These are phyloP conservation scores for Candida ovalis DNA, from an alignment of 805 yeast genomes.

Conservation along the genomic window DNA sequence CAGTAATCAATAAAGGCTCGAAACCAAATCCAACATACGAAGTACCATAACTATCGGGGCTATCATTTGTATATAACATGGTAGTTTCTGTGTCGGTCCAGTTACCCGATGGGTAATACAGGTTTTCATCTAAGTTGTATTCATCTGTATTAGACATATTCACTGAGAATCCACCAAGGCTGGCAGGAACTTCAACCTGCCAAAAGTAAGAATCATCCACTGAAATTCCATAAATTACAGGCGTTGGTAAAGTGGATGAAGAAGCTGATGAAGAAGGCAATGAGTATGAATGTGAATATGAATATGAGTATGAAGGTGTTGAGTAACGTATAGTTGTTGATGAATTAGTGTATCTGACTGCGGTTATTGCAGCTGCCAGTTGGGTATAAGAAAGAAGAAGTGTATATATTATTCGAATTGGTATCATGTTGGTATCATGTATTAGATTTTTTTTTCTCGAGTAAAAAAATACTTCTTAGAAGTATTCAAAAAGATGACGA, in stretches of 20 bases:
- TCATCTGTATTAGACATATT: background rate
- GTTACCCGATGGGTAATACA: background rate
- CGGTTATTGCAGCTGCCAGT: background rate
- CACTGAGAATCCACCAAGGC: conserved; percentile 4
- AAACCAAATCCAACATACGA: conserved; percentile 1
- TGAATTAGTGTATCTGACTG: background rate
- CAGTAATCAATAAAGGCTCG: background rate
- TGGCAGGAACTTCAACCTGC: conserved; percentile 7
- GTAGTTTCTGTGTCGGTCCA: background rate
- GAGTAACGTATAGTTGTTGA: background rate
- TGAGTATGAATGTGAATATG: background rate
- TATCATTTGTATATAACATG: background rate
- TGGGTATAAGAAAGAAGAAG: background rate
- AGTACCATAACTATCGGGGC: background rate
- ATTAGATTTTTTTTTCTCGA: background rate
- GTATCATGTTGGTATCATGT: background rate
- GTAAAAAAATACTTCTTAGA: background rate
- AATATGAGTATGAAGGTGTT: background rate
- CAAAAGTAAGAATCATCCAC: conserved; percentile 4
- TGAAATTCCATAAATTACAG: background rate
- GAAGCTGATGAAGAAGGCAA: background rate
- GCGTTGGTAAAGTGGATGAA: background rate
- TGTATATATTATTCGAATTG: background rate
- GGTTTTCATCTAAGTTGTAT: background rate
- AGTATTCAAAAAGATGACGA: background rate